phyloP scores from a whole-genome alignment of 1,284 basidiomycete species.

The Macrocystidia cucumis region DNA sequence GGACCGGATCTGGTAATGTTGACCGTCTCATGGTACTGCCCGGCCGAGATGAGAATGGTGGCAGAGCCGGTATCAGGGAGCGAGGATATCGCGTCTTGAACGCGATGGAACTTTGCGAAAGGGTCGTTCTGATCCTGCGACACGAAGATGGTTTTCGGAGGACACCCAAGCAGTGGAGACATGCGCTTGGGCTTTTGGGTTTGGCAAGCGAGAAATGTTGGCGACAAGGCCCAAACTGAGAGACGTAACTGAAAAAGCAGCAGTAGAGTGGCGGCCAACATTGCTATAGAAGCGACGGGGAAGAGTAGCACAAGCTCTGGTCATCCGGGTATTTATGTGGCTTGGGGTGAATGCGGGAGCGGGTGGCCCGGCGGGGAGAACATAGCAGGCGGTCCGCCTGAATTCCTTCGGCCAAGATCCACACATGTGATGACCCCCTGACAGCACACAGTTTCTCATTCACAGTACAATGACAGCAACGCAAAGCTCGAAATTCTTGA shows the following conservation, averaged over 20 bases:
- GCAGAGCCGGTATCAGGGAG: slow-evolving; percentile 30
- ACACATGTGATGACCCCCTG: too few relatives aligned
- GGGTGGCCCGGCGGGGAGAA: too few relatives aligned
- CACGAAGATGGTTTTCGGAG: slow-evolving; percentile 48
- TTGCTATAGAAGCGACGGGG: too few relatives aligned
- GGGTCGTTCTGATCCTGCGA: slow-evolving; percentile 33
- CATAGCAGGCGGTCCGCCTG: too few relatives aligned
- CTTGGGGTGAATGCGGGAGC: too few relatives aligned
- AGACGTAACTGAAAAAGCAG: background rate
- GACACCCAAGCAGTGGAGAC: slow-evolving; percentile 46
- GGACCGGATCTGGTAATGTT: slow-evolving; percentile 47
- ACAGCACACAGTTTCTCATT: too few relatives aligned
- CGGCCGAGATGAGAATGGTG: slow-evolving; percentile 50
- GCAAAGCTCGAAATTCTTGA: too few relatives aligned
- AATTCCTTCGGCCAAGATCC: too few relatives aligned
- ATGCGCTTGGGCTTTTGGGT: slow-evolving; percentile 30
- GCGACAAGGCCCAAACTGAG: slow-evolving; percentile 29
- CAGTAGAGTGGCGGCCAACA: too few relatives aligned
- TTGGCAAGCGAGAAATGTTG: slow-evolving; percentile 40
- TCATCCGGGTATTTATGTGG: too few relatives aligned
- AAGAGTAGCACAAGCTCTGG: too few relatives aligned
- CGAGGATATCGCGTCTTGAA: slow-evolving; percentile 47
- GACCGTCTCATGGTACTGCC: slow-evolving; percentile 55
- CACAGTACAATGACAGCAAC: too few relatives aligned
- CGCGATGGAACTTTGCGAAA: slow-evolving; percentile 34